A percentile compares a stretch with the other conserved stretches of the same genome.
phyloP scores from a whole-genome alignment of 805 yeast genomes.

The Lipomyces starkeyi region DNA sequence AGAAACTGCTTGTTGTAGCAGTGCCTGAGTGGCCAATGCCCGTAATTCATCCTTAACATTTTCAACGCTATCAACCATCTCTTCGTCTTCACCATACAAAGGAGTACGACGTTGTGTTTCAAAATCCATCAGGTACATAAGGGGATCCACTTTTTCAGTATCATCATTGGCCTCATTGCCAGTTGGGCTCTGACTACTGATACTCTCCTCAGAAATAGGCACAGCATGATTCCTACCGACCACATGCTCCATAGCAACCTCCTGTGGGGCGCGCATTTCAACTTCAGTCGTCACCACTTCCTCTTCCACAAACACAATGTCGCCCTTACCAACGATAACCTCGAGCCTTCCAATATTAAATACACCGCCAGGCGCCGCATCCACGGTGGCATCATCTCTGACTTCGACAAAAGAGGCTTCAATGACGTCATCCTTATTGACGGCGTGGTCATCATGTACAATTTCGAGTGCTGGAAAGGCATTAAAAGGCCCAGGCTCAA shows the following conservation, averaged over 20 bases:
- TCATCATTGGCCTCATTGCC: background rate
- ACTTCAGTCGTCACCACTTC: constrained; percentile 6
- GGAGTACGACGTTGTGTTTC: constrained; percentile 8
- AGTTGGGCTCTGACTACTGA: background rate
- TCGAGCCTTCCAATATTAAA: background rate
- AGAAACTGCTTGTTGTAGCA: constrained; percentile 4
- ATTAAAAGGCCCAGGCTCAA: background rate
- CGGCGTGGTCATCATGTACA: background rate
- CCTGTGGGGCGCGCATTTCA: background rate
- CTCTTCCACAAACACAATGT: constrained; percentile 11
- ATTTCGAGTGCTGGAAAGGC: constrained; percentile 7
- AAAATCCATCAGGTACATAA: background rate
- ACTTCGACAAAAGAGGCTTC: background rate
- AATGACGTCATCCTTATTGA: background rate
- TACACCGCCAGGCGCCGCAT: background rate
- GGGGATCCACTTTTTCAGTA: background rate
- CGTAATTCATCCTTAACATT: background rate
- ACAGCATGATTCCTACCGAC: background rate
- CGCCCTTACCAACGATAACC: constrained; percentile 7
- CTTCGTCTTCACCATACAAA: background rate
- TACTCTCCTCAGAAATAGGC: background rate
- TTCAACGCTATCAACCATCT: background rate
- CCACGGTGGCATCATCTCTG: background rate
- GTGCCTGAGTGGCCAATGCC: background rate
- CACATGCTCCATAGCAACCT: background rate